phyloP scores from a whole-genome alignment of 805 yeast species.

The Candida patagonica region DNA sequence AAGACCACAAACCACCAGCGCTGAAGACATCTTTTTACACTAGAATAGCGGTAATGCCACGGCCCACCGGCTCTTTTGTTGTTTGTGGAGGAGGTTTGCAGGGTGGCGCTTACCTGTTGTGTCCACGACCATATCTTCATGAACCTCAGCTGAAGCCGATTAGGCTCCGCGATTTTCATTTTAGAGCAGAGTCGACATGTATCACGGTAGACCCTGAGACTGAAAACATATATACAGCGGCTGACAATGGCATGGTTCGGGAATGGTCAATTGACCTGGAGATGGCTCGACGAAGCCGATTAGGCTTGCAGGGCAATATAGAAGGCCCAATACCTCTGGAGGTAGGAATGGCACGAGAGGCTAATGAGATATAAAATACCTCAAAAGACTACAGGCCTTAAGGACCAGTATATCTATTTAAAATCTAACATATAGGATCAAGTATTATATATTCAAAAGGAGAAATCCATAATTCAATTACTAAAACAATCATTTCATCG shows the following conservation, averaged over 20 bases:
- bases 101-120: slow-evolving; percentile 9
- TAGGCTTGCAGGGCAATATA: too few species aligned
- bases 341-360: too few species aligned
- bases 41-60: slow-evolving; percentile 12
- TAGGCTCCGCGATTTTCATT: slow-evolving; percentile 12
- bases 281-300: too few species aligned
- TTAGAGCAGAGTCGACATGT: slow-evolving; percentile 10
- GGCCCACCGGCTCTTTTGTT: background rate
- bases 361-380: too few species aligned
- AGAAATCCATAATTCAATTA: background rate
- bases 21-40: slow-evolving; percentile 15
- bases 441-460: background rate
- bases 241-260: slow-evolving; percentile 11
- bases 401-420: too few species aligned
- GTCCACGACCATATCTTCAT: slow-evolving; percentile 8
- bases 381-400: too few species aligned
- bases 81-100: background rate
- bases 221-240: slow-evolving; percentile 10
- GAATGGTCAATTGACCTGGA: too few species aligned
- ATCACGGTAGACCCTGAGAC: slow-evolving; percentile 8
- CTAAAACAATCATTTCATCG: too few species aligned
- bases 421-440: too few species aligned
- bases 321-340: too few species aligned
- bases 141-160: background rate
- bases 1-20: slow-evolving; percentile 6